Evolutionary conservation across 768 basidiomycete species (phyloP), one percentile per base, ranked within the genome.

Genomic region (Chalciporus pseudorubinellus): DNA sequence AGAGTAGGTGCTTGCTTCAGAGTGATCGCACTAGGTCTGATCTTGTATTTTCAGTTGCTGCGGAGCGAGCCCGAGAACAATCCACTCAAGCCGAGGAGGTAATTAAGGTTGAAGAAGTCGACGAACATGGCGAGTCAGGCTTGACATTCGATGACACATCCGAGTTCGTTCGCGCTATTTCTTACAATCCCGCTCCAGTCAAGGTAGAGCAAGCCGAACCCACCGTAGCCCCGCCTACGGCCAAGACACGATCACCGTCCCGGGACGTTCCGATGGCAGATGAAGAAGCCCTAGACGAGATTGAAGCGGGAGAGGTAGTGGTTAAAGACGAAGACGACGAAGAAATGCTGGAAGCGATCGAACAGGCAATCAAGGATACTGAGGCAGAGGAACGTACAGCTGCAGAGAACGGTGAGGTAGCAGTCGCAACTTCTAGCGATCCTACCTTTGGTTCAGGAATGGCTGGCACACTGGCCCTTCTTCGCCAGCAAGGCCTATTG

Each of bases 131-230:
- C 10, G 52, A 60, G 26, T 53, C 59, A 13, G 88, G 87, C 19
- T 74, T 98, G 28, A 89, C 88, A 0, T 93, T 99, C 56, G 95
- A 98, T 63, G 95, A 98, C 59, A 98, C 95, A 0, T 92, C 93
- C 1, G 95, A 98, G 67, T 99, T 99, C 58, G 91, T 98, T 36
- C 84, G 94, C 16, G 85, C 84, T 14, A 89, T 92, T 42, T 82
- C 84, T 2, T 83, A 82, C 56, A 81, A 83, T 56, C 83, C 85
- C 0, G 67, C 79, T 1, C 70, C 74, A 36, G 75, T 75, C 29
- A 81, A 86, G 59, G 64, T 60, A 31, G 83, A 80, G 60, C 76
- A 67, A 6, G 72, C 63, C 46, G 78, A 77, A 59, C 51, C 64
- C 2, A 45, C 68, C 18, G 26, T 56, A 8, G 57, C 55, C 5